Evolutionary conservation across 129 eudicot species (phyloP).

Genomic region (Tagetes erecta): DNA sequence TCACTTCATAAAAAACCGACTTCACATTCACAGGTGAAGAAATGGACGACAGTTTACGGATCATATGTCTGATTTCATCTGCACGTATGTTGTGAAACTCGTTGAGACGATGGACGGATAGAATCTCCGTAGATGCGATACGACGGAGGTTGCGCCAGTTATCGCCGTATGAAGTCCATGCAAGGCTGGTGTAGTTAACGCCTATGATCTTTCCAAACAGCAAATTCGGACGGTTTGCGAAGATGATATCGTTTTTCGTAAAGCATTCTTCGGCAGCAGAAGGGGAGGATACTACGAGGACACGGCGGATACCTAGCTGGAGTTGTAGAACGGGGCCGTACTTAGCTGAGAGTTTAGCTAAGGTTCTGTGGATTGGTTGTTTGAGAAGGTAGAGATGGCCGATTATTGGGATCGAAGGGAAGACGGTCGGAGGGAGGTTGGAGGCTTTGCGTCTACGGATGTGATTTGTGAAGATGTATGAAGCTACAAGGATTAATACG

Average conservation of each 20-base stretch:
- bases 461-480: slow-evolving; percentile 15
- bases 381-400: slow-evolving; percentile 70
- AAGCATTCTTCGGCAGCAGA: slow-evolving; percentile 40
- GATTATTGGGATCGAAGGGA: slow-evolving; percentile 43
- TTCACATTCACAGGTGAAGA: slow-evolving; percentile 33
- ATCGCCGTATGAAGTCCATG: slow-evolving; percentile 56
- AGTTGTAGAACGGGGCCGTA: slow-evolving; percentile 34
- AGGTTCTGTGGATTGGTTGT: slow-evolving; percentile 33
- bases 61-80: slow-evolving; percentile 22
- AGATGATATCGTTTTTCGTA: slow-evolving; percentile 35
- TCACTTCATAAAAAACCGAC: slow-evolving; percentile 39
- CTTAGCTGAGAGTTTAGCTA: slow-evolving; percentile 16
- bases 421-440: slow-evolving; percentile 55
- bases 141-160: slow-evolving; percentile 61
- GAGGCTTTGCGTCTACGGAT: slow-evolving; percentile 22
- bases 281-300: slow-evolving; percentile 41
- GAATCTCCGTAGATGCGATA: slow-evolving; percentile 39
- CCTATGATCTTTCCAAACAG: slow-evolving; percentile 60
- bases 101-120: slow-evolving; percentile 45
- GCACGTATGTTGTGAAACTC: slow-evolving; percentile 32
- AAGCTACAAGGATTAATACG: not conserved
- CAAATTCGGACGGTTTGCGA: slow-evolving; percentile 59
- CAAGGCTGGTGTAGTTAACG: slow-evolving; percentile 41
- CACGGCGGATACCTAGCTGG: slow-evolving; percentile 34
- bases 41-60: slow-evolving; percentile 3